Evolutionary conservation across 1,284 basidiomycete species (phyloP), one percentile per base, ranked within the genome.

Genomic region (Inonotus obliquus): DNA sequence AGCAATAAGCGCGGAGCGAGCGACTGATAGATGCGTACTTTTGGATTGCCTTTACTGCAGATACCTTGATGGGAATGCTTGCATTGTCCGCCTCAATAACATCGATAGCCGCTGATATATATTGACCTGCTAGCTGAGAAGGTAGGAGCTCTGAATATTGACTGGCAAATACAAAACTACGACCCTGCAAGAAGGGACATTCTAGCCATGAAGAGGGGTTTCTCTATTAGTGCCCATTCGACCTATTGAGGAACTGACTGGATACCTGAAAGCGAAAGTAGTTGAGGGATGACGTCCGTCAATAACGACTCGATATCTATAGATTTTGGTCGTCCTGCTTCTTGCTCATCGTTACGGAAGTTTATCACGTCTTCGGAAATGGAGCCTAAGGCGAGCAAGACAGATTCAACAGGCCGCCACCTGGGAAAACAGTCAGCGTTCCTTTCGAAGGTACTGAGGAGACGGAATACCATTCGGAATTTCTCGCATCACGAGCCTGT

Each of bases 151-250:
- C 84, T 0, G 92, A 84, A 69, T 87, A 98, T 71, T 96, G 91
- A 68, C 92, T 94, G 0, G 94, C 94, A 69, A 98, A 96, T 44
- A 98, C 92, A 65, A 98, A 97, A 1, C 88, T 91, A 60, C 96
- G 83, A 9, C 96, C 97, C 74, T 97, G 95, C 53, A 99, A 75
- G 81, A 98, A 98, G 0, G 94, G 91, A 57, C 81, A 82, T 14
- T 91, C 94, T 93, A 64, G 45, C n/a, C 11, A 29, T 6, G 38
- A 53, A 32, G 47, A 52, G 27, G 11, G 47, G 29, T 19, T 41
- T n/a, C n/a, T n/a, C 11, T 54, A 21, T 55, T 5, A 49, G 23
- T 47, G 25, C 44, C 29, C 19, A 25, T 23, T 51, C 9, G 51
- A 47, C 9, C 25, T 19, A 9, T 19, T 51, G 27, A 2, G 29